phyloP scores from a whole-genome alignment of 2,329 filamentous ascomycete genomes.

The Trichoderma polysporum region DNA sequence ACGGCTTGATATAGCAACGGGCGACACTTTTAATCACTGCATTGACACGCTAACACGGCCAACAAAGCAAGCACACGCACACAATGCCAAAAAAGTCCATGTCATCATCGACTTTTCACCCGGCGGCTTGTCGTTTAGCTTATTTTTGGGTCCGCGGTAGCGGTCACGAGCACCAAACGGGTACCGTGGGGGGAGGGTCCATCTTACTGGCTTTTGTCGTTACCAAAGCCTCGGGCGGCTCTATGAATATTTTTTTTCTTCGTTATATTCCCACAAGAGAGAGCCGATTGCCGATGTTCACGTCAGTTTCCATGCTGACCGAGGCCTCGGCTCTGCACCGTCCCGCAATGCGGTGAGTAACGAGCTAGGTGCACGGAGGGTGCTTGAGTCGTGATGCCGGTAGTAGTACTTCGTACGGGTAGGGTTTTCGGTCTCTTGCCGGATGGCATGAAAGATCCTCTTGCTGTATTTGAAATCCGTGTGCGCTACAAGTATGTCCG shows the following conservation, averaged over 20 bases:
- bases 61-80: not conserved
- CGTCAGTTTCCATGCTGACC: constrained; percentile 9
- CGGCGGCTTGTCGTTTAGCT: not conserved
- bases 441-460: not conserved
- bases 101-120: constrained; percentile 1
- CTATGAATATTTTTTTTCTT: not conserved
- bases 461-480: not conserved
- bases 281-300: constrained; percentile 8
- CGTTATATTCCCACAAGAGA: not conserved
- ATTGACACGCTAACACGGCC: not conserved
- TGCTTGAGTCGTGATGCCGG: constrained; percentile 12
- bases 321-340: constrained; percentile 16
- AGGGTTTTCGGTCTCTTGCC: not conserved
- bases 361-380: not conserved
- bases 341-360: constrained; percentile 18
- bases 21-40: not conserved
- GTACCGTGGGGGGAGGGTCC: constrained; percentile 1
- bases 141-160: not conserved
- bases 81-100: constrained; percentile 4
- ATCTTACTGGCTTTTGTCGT: not conserved
- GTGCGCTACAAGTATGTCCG: not conserved
- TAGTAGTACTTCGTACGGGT: not conserved
- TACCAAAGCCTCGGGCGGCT: constrained; percentile 12
- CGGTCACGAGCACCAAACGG: constrained; percentile 12
- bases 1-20: not conserved